A percentile compares a stretch with the other conserved stretches of the same genome.
Evolutionary conservation across 495 filamentous ascomycete species (phyloP).

Genomic region (Penicillium psychrofluorescens): DNA sequence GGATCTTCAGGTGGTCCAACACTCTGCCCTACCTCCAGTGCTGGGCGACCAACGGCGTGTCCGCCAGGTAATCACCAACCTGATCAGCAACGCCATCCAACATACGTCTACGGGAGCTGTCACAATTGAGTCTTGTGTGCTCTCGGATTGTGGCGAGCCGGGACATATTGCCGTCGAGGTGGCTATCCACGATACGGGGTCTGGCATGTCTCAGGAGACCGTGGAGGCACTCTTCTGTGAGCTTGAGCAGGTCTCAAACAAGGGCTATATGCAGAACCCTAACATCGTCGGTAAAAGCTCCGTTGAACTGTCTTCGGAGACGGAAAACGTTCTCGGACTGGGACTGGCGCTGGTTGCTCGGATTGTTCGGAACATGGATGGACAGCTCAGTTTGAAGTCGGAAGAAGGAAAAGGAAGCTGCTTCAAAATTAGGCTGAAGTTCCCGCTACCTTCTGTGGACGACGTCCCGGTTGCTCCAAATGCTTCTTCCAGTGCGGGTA

Average conservation of each 20-base stretch:
- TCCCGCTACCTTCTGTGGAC: conserved; percentile 33
- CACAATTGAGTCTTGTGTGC: conserved; percentile 58
- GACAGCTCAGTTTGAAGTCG: conserved; percentile 83
- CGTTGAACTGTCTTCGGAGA: conserved; percentile 7
- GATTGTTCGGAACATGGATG: conserved; percentile 80
- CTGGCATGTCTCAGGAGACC: conserved; percentile 67
- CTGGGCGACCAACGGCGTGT: conserved; percentile 80
- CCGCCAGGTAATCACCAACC: conserved; percentile 73
- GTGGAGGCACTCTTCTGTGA: conserved; percentile 76
- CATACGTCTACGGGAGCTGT: conserved; percentile 63
- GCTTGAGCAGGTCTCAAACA: conserved; percentile 72
- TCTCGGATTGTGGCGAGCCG: conserved; percentile 22
- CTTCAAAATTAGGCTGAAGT: conserved; percentile 44
- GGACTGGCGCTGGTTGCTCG: conserved; percentile 83
- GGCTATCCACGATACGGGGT: conserved; percentile 68
- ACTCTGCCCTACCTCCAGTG: conserved; percentile 66
- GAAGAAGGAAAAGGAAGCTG: conserved; percentile 80
- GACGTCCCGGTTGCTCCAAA: too few relatives aligned
- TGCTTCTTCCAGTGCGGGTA: too few relatives aligned
- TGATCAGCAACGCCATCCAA: conserved; percentile 78
- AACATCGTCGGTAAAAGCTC: conserved; percentile 20
- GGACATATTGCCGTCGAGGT: conserved; percentile 61
- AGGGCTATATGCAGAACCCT: conserved; percentile 32
- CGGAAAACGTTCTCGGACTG: conserved; percentile 57
- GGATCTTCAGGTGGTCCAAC: conserved; percentile 57